Percentiles rank a stretch among this genome's conserved stretches.
These are phyloP conservation scores for Effrenium voratum DNA, from an alignment of 73 alveolate genomes.

Conservation along the genomic window DNA sequence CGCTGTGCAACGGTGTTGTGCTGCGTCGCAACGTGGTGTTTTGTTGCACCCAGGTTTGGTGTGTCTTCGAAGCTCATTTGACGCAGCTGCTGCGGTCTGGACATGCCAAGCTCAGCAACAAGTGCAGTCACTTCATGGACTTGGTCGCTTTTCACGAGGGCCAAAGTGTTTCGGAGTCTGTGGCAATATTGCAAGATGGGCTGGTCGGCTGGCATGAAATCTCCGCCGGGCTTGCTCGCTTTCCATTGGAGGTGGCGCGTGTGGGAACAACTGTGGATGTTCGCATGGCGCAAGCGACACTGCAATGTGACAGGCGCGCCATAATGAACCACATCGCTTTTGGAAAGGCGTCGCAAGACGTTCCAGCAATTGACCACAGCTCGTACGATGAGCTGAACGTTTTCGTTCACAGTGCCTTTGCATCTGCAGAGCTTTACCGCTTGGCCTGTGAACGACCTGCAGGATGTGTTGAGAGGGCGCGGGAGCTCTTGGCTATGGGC, in stretches of 20 bases:
- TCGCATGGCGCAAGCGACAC: neutral
- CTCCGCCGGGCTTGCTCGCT: neutral
- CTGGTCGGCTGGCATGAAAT: slow-evolving; percentile 6
- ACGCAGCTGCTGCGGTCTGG: slow-evolving; percentile 8
- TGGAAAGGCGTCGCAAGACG: neutral
- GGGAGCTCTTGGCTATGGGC: neutral
- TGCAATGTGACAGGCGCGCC: slow-evolving; percentile 11
- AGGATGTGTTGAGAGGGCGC: slow-evolving; percentile 33
- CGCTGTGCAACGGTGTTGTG: too few species aligned
- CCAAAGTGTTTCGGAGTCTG: neutral
- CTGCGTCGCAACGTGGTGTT: too few species aligned
- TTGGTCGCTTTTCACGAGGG: neutral
- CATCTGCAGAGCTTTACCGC: slow-evolving; percentile 37
- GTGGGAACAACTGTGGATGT: slow-evolving; percentile 14
- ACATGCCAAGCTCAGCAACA: slow-evolving; percentile 14
- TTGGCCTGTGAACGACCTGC: slow-evolving; percentile 9
- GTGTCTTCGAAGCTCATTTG: slow-evolving; percentile 7
- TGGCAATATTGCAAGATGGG: neutral
- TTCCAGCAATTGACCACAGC: neutral
- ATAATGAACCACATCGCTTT: slow-evolving; percentile 15
- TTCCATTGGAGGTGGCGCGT: slow-evolving; percentile 22
- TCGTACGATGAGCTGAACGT: neutral
- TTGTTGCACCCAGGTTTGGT: slow-evolving; percentile 21
- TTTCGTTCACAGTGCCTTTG: slow-evolving; percentile 2
- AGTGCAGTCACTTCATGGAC: slow-evolving; percentile 1